These are phyloP conservation scores for Globisporangium irregulare DNA, from an alignment of 352 stramenopile species.

Conservation along the genomic window DNA sequence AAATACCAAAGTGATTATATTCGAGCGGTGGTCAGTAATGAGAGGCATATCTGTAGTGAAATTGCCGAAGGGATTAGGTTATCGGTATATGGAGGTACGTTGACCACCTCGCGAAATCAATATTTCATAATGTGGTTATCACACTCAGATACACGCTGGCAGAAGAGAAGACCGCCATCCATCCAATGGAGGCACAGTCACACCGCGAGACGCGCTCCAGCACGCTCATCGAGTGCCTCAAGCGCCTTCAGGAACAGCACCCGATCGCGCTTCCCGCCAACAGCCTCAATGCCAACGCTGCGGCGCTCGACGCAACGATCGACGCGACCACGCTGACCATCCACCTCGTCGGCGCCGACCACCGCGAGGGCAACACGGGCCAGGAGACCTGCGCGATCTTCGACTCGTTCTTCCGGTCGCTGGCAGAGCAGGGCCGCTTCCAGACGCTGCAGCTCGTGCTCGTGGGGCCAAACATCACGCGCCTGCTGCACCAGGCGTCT, in stretches of 20 bases:
- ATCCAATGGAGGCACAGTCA: conserved; percentile 8
- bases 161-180: too few species aligned
- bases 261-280: conserved; percentile 1
- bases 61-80: too few species aligned
- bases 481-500: conserved; percentile 39
- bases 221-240: conserved; percentile 37
- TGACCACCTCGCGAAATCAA: too few species aligned
- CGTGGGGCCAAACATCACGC: conserved; percentile 69
- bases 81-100: too few species aligned
- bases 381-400: conserved; percentile 64
- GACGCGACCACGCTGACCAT: conserved; percentile 34
- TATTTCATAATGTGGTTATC: too few species aligned
- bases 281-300: background rate
- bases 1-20: too few species aligned
- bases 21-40: too few species aligned
- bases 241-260: conserved; percentile 22
- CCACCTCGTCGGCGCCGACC: conserved; percentile 71
- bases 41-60: too few species aligned
- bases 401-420: conserved; percentile 34
- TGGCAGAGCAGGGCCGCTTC: conserved; percentile 34
- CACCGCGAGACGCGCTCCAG: conserved; percentile 19
- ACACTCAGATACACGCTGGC: too few species aligned
- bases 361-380: conserved; percentile 66
- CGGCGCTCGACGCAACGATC: background rate
- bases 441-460: conserved; percentile 54